Evolutionary conservation across 257 asterid species (phyloP), one percentile per base, ranked within the genome.

Genomic region (Solanum ossicruentum): DNA sequence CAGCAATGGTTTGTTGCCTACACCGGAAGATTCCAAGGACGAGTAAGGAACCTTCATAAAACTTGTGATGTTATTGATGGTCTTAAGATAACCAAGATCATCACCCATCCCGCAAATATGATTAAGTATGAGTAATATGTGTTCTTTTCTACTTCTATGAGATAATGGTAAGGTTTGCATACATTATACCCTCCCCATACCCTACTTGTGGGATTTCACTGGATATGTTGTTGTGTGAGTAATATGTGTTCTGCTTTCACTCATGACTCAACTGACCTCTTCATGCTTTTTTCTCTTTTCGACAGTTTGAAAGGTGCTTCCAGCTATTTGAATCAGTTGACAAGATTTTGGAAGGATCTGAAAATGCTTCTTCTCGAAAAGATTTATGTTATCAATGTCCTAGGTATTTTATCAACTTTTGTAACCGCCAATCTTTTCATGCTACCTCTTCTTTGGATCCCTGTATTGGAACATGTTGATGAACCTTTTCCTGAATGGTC

Each of bases 371-470:
- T 89, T 88, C 84, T 80, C 43, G 97, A 97, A 84, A 91, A 89
- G 91, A 93, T 94, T 84, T 97, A 88, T 84, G 92, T 93, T 86
- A 95, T 97, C 86, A 97, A 95, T 85, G 98, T 97, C 91, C 91
- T 97, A 57, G 99, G 99, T 93, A 92, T 83, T 57, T 26, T 83
- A 60, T 87, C 89, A 80, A 54, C 84, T 86, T 84, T 63, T 85
- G 61, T 47, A 61, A 83, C 43, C 73, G 85, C 72, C 43, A 49
- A 54, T 63, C 41, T 28, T 51, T 84, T 41, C 87, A 83, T 88
- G 89, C 96, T 52, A 26, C 26, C 47, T 51, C 49, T 23, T 51
- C 26, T 26, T 51, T 52, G 47, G 82, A 52, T 77, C 63, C 65
- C 39, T 39, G 51, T 51, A 77, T 77, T 77, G 82, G 58, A 51